phyloP scores from a whole-genome alignment of 1,284 basidiomycete genomes.

The Spongispora temasekensis region DNA sequence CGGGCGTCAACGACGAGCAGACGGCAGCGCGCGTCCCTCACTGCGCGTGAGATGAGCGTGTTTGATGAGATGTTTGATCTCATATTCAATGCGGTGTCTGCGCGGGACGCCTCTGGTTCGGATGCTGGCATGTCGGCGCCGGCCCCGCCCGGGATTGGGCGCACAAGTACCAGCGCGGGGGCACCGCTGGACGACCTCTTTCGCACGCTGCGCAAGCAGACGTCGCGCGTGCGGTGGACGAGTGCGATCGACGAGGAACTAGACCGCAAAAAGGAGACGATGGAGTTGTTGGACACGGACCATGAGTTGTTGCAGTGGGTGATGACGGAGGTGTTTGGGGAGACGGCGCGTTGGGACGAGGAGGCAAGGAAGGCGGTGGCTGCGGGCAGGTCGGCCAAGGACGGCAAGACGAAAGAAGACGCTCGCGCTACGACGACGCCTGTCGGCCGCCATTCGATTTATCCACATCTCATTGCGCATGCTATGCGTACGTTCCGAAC shows the following conservation, averaged over 20 bases:
- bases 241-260: conserved; percentile 56
- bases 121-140: too few species aligned
- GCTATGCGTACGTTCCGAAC: conserved; percentile 77
- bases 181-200: conserved; percentile 33
- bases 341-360: conserved; percentile 46
- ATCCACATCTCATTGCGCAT: conserved; percentile 71
- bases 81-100: conserved; percentile 60
- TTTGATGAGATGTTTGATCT: conserved; percentile 74
- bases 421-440: not conserved
- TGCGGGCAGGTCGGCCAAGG: not conserved
- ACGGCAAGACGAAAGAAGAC: not conserved
- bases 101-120: conserved; percentile 23
- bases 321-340: conserved; percentile 65
- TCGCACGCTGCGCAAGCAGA: conserved; percentile 47
- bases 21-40: conserved; percentile 59
- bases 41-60: conserved; percentile 60
- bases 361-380: conserved; percentile 41
- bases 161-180: conserved; percentile 4
- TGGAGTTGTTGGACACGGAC: conserved; percentile 71
- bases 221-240: conserved; percentile 52
- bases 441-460: conserved; percentile 59
- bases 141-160: conserved; percentile 20
- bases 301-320: conserved; percentile 79
- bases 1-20: conserved; percentile 16
- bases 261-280: conserved; percentile 77